Conservation (phyloP, 208 protist species). For the Hexamita inflata region DNA sequence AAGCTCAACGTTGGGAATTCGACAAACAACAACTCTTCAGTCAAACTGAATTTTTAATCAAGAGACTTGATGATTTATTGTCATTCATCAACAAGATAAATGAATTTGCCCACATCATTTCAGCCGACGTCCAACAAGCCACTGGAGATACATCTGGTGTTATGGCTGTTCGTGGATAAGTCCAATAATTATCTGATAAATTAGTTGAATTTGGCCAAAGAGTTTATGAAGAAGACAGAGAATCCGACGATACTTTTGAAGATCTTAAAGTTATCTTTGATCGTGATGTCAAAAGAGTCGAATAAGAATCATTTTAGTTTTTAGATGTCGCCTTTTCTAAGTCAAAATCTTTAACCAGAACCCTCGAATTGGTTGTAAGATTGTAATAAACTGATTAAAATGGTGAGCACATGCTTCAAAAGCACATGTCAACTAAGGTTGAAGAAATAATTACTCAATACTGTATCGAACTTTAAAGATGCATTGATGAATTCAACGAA, state of each 20-base stretch:
- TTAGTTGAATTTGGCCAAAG: constrained; percentile 1
- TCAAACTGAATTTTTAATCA: constrained; percentile 53
- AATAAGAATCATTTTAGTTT: not conserved
- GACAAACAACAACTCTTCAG: constrained; percentile 82
- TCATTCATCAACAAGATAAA: not conserved
- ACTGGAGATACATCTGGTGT: constrained; percentile 7
- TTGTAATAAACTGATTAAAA: not conserved
- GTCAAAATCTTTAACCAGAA: not conserved
- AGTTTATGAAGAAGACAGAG: not conserved
- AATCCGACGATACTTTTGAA: too few species aligned
- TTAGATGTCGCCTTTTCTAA: not conserved
- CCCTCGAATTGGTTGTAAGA: not conserved
- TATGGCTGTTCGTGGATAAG: not conserved
- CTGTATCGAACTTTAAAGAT: constrained; percentile 65
- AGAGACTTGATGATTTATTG: not conserved
- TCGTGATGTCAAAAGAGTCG: not conserved
- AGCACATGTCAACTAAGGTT: constrained; percentile 77
- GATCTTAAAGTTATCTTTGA: not conserved
- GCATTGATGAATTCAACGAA: constrained; percentile 68
- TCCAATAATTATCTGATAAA: not conserved
- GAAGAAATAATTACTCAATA: constrained; percentile 79
- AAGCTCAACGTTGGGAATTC: constrained; percentile 88
- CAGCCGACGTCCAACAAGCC: constrained; percentile 2
- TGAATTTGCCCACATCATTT: constrained; percentile 16
- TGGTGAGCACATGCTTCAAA: not conserved